Base-by-base conservation (phyloP, 129 eudicot genomes). In the Tagetes erecta region DNA sequence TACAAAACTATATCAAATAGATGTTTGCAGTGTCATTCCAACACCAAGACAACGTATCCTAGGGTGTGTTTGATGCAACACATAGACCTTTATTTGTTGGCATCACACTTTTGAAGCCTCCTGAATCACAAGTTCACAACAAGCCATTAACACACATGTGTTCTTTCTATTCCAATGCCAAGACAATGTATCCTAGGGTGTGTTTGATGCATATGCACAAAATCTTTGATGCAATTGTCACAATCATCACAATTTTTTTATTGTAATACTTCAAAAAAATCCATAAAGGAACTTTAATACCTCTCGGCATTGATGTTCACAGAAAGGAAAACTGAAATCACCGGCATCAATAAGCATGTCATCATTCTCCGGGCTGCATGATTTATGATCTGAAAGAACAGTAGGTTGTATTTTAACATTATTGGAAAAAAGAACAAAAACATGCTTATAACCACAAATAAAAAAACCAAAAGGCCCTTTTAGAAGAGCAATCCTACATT, bases 291-390 rank as follows among this genome's bases (percentile, higher is more conserved):
- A 69, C 37, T 49, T 30, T 1, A 62, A 50, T 91, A 91, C 97
- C 97, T 91, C 92, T 80, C 65, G 87, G 82, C 97, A 91, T 70
- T 84, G 78, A 41, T 55, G 63, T 79, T 85, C 92, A 83, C 97
- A 91, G 63, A 91, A 91, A 49, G 81, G 30, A 38, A 68, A 6
- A 31, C 73, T 71, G 64, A 74, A 55, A 78, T 63, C 80, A 74
- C 63, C 60, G 36, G 81, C 67, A 71, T 70, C 80, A 66, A 40
- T 64, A 74, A 82, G 81, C 14, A 44, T n/a, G 64, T 58, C 77
- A 47, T 51, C 64, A 67, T 71, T 85, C 65, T 74, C 88, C 36
- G 74, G 75, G 52, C 80, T 71, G 86, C 97, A 91, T 82, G 91
- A 78, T 62, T 78, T 76, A 73, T 91, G 97, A 86, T 82, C 97